Evolutionary conservation across 2,329 filamentous ascomycete species (phyloP), one percentile per base, ranked within the genome.

Genomic region (Xylariaceae sp.): DNA sequence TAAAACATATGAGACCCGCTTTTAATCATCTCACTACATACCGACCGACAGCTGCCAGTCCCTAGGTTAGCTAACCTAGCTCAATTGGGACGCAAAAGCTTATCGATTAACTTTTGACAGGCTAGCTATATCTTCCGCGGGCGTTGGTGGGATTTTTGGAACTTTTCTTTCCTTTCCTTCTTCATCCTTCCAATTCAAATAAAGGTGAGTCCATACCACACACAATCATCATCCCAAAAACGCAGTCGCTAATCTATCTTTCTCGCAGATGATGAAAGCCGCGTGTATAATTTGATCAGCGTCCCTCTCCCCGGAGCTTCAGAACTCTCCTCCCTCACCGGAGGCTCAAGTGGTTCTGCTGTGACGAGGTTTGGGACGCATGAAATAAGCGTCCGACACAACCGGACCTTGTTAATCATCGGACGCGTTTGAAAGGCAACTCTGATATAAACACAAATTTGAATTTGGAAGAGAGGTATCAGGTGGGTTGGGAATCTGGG

Each of bases 341-440:
- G 85, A 88, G 85, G 89, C 88, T 85, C 64, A 88, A 96, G 92
- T 75, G 90, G 87, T 83, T 74, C 74, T 75, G 68, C 69, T 76
- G 79, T 65, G 68, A 71, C 68, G 70, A 70, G 67, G 71, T 69
- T 68, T 68, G 6, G 78, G 77, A 69, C 84, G 78, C 73, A 78
- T 98, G 92, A 97, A 81, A 88, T 88, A 76, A 83, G 92, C 88
- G 92, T 96, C 85, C 88, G 90, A 87, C 92, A 96, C 90, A 95
- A 75, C 51, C 68, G 64, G 76, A 81, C 84, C 90, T 96, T 97
- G 88, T 96, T 94, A 87, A 77, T 69, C 69, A 76, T 87, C 89
- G 90, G 81, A 95, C 90, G 92, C 89, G 79, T n/a, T n/a, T 7
- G 87, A 83, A 76, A 85, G 85, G 88, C 83, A 94, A 85, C 87